phyloP scores from a whole-genome alignment of 2,329 filamentous ascomycete genomes.

The Fusarium incarnatum region DNA sequence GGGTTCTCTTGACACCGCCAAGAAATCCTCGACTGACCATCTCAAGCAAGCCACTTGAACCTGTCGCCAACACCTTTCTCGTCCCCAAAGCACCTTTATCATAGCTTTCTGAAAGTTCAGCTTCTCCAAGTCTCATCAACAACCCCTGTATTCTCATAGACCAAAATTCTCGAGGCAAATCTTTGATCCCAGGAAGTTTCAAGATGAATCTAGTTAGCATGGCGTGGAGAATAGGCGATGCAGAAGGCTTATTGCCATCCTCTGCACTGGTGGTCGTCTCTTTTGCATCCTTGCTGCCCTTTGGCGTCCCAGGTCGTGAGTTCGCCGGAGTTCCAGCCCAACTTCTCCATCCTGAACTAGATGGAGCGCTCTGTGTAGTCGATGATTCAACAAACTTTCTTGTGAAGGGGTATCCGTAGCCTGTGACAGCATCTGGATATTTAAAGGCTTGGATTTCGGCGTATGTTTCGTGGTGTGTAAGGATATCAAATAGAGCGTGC shows the following conservation, averaged over 20 bases:
- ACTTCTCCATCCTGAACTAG: conserved; percentile 34
- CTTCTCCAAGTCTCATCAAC: conserved; percentile 71
- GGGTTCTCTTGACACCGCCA: conserved; percentile 60
- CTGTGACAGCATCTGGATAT: conserved; percentile 69
- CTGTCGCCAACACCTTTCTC: conserved; percentile 80
- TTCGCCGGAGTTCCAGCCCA: conserved; percentile 41
- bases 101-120: conserved; percentile 82
- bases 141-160: conserved; percentile 69
- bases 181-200: conserved; percentile 72
- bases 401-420: conserved; percentile 78
- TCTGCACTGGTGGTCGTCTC: conserved; percentile 25
- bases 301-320: conserved; percentile 46
- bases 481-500: conserved; percentile 68
- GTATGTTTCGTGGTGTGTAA: conserved; percentile 70
- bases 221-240: conserved; percentile 74
- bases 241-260: conserved; percentile 52
- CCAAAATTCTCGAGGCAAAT: conserved; percentile 75
- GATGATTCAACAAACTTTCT: conserved; percentile 32
- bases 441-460: conserved; percentile 80
- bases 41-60: conserved; percentile 76
- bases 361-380: conserved; percentile 15
- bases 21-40: conserved; percentile 74
- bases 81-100: conserved; percentile 81
- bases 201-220: conserved; percentile 74
- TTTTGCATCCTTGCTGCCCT: conserved; percentile 27